phyloP scores from a whole-genome alignment of 257 asterid species.

The Rhazya stricta region DNA sequence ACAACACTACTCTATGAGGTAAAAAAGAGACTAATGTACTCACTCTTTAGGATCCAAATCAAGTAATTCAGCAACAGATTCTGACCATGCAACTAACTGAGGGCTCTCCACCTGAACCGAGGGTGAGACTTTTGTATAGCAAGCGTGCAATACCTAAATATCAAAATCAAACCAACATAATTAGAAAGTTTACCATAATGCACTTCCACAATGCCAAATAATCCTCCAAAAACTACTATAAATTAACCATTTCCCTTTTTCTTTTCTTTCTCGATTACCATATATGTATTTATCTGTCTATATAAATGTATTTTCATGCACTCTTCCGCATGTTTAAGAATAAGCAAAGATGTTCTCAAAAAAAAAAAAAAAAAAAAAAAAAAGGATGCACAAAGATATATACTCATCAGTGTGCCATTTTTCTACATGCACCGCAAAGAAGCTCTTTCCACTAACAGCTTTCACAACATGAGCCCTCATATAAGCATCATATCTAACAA shows the following conservation, averaged over 20 bases:
- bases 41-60: conserved; percentile 87
- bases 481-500: background rate
- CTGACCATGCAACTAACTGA: conserved; percentile 88
- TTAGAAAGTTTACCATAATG: background rate
- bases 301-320: background rate
- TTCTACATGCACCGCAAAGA: background rate
- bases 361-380: too few species aligned
- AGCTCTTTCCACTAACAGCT: background rate
- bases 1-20: background rate
- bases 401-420: background rate
- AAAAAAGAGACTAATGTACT: conserved; percentile 18
- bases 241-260: background rate
- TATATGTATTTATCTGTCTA: background rate
- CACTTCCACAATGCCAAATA: background rate
- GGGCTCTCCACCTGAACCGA: conserved; percentile 87
- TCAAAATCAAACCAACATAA: conserved; percentile 6
- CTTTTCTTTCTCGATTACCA: background rate
- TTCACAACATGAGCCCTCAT: background rate
- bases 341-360: too few species aligned
- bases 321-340: background rate
- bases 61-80: conserved; percentile 71
- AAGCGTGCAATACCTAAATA: conserved; percentile 79
- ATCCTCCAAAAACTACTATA: background rate
- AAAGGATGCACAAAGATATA: too few species aligned
- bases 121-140: conserved; percentile 80